Evolutionary conservation across 176 grass and related monocot species (phyloP), one percentile per base, ranked within the genome.

Genomic region (Ensete glaucum): DNA sequence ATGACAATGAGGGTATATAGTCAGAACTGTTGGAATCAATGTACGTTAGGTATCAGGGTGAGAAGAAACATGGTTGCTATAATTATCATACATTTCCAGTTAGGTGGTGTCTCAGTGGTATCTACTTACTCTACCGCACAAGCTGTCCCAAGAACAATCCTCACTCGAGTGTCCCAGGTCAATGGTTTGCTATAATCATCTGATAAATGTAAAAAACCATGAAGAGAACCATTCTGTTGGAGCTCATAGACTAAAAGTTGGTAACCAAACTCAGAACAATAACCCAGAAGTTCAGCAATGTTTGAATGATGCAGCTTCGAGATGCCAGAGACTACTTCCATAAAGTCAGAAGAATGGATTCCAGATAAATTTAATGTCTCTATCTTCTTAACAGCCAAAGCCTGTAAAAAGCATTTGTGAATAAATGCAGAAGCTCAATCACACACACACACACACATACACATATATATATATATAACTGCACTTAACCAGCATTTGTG

Each of bases 151-250:
- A 89, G 63, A 77, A 89, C 92, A 53, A 96, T 96, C 68, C 85
- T 86, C 23, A 92, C 79, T 64, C 93, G 82, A 67, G 93, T 96
- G 64, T 92, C 93, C 89, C 93, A 92, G 71, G 89, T 96, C 26
- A 92, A 79, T 13, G 89, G 92, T 53, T 54, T 92, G 83, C 92
- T 96, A 83, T 96, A 96, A 17, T 88, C 89, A 71, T 96, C 92
- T 50, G 87, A 92, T 34, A 96, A 83, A 79, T 96, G 92, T 20
- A 96, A 83, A 78, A 92, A 96, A 23, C 89, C 82, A 70, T 92
- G 78, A 17, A 96, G 85, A 67, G 92, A 96, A 27, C 92, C 89
- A 64, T 92, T 96, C 34, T 66, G 87, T 65, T 89, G 82, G 81
- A 87, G 85, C n/a, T 89, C 89, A 67, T 92, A 84, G 17, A 96